phyloP scores from a whole-genome alignment of 352 stramenopile genomes.

The Pythium aquatile region DNA sequence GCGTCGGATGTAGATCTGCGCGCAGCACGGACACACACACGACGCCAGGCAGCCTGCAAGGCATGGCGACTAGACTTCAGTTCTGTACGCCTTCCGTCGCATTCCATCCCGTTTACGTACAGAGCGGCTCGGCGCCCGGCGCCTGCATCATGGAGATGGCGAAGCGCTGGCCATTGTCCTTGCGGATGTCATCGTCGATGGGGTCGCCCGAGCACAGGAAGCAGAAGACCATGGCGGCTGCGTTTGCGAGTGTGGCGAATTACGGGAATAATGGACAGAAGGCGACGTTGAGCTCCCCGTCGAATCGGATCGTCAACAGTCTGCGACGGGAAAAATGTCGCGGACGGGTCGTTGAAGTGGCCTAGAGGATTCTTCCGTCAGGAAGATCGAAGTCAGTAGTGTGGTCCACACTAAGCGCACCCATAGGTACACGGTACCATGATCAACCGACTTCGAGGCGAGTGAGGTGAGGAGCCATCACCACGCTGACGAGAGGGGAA shows the following conservation, averaged over 20 bases:
- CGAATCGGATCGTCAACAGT: neutral
- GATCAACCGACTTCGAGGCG: slow-evolving; percentile 7
- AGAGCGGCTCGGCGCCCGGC: slow-evolving; percentile 74
- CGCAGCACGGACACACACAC: slow-evolving; percentile 87
- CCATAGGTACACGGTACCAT: slow-evolving; percentile 6
- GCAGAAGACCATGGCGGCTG: slow-evolving; percentile 38
- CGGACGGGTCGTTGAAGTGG: neutral
- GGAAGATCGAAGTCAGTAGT: neutral
- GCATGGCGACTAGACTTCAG: neutral
- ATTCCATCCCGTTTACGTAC: slow-evolving; percentile 38
- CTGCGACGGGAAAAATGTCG: neutral
- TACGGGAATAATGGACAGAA: neutral
- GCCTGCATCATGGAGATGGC: slow-evolving; percentile 88
- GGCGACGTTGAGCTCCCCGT: neutral
- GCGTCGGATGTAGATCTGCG: slow-evolving; percentile 88
- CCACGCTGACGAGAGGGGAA: slow-evolving; percentile 3
- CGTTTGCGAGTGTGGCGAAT: neutral
- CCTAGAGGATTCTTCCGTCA: neutral
- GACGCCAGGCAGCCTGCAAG: slow-evolving; percentile 54
- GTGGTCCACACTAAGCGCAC: neutral
- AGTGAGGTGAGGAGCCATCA: slow-evolving; percentile 2
- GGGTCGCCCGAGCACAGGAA: slow-evolving; percentile 69
- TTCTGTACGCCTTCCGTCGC: neutral
- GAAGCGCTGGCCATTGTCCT: slow-evolving; percentile 74
- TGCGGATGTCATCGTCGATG: slow-evolving; percentile 62